Base-by-base conservation (phyloP, 139 green algal species). In the Micromonas pusilla region DNA sequence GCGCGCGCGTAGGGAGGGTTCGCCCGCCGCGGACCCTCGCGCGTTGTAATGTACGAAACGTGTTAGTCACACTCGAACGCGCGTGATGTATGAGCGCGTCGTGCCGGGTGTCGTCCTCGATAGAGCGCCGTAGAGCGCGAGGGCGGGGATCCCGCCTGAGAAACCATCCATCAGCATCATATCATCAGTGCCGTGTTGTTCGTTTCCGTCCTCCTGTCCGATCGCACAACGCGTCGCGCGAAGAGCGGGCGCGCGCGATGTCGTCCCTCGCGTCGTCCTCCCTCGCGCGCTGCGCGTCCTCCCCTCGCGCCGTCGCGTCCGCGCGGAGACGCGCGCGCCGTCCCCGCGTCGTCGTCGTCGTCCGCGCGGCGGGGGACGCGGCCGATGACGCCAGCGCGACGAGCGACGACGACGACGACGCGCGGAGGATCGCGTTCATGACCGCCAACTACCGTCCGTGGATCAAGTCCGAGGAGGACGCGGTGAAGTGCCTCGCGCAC, bases 401-500 rank as follows among this genome's bases (percentile, higher is more conserved):
- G 9, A 9, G 9, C 9, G 9, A 9, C 45, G 45, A 57, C 9
- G 45, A 57, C 9, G 9, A 57, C 1, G 31, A 72, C 32, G 66
- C 52, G 25, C 34, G 36, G 23, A 21, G 21, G 6, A 32, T 65
- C 38, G 16, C 1, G 5, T 75, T 60, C 23, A 63, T 75, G 37
- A 26, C 20, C 13, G 1, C 1, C 25, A 32, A 75, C 19, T 75
- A 53, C 37, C 23, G 20, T 36, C 37, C 36, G 1, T 75, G 68
- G 68, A 62, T 75, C 25, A 62, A 75, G 9, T 21, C 60, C 68
- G 37, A 64, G 13, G 68, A 75, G 37, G 37, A 20, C 19, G 68
- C 68, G 23, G 2, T 36, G 4, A 60, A 62, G 37, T 53, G 37
- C 37, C 3, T 53, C 68, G 37, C 26, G 0, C 62, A 63, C 38